Evolutionary conservation across 2,329 filamentous ascomycete genomes (phyloP), one percentile per base, ranked within the genome.

Genomic region (Blastomyces parvus): DNA sequence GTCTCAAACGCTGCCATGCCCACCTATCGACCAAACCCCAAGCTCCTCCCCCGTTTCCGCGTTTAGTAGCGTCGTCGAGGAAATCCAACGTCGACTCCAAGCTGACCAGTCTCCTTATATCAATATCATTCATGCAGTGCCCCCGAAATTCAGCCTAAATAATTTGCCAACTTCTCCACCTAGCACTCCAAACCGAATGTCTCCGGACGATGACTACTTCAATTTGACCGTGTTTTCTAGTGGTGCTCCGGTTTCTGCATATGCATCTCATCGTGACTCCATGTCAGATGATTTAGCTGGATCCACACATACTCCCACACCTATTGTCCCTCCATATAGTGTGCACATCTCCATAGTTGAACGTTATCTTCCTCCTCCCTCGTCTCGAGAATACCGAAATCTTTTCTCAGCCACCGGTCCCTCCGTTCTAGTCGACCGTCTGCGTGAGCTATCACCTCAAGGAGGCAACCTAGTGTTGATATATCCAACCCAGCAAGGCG

Each of bases 111-210:
- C 81, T 0, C 80, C 80, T 2, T 87, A 84, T 76, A 85, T 87
- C 72, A 86, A 85, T 64, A 81, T 87, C 59, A 85, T 84, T 62
- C 84, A 87, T 69, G 85, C 84, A 0, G 82, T 86, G 0, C 84
- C 84, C 11, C 82, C 83, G 50, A 82, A 82, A 61, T 86, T 86
- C 74, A 86, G 81, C 62, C 78, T 87, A 44, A 80, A 80, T 25
- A 84, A 86, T 67, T 77, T 87, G 3, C 85, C 85, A 8, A 83
- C 80, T 38, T 86, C 85, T n/a, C 85, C 85, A 9, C 83, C 84
- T 3, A 82, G 78, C 60, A 86, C 85, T 1, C 85, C 85, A 14
- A 76, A 75, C 53, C 70, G 72, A 22, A 68, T 71, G 5, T 77
- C 81, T 44, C 78, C 78, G 25, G 79, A 79, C 38, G 81, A 85